phyloP scores from a whole-genome alignment of 495 filamentous ascomycete genomes.

The Xylaria longipes region DNA sequence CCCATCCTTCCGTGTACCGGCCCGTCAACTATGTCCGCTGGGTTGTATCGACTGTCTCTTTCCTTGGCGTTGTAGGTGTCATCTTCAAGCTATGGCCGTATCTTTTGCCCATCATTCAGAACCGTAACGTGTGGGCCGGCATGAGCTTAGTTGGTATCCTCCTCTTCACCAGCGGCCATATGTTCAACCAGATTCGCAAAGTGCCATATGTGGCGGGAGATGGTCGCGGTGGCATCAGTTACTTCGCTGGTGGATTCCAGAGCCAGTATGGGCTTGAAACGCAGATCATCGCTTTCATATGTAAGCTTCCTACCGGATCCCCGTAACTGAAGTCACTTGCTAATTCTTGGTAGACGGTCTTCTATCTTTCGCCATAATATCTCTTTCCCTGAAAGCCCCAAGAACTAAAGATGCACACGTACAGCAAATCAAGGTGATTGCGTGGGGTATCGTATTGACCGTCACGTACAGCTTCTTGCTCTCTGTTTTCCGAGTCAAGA shows the following conservation, averaged over 20 bases:
- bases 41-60: conserved; percentile 66
- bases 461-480: conserved; percentile 91
- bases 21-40: conserved; percentile 87
- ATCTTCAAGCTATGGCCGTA: conserved; percentile 81
- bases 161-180: conserved; percentile 94
- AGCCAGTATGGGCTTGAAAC: conserved; percentile 96
- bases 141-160: conserved; percentile 88
- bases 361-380: conserved; percentile 90
- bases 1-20: conserved; percentile 76
- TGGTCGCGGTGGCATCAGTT: conserved; percentile 83
- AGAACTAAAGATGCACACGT: conserved; percentile 76
- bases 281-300: conserved; percentile 93
- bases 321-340: conserved; percentile 11
- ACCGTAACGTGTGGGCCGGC: conserved; percentile 92
- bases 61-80: conserved; percentile 71
- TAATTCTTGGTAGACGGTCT: conserved; percentile 72
- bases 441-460: conserved; percentile 81
- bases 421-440: conserved; percentile 81
- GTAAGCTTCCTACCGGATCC: conserved; percentile 63
- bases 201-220: conserved; percentile 94
- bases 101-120: conserved; percentile 84
- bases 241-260: conserved; percentile 93
- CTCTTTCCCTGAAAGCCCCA: conserved; percentile 88
- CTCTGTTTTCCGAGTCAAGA: conserved; percentile 93
- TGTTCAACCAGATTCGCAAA: conserved; percentile 99